These are phyloP conservation scores for Lepidopterella palustris DNA, from an alignment of 495 filamentous ascomycete species.

Conservation along the genomic window DNA sequence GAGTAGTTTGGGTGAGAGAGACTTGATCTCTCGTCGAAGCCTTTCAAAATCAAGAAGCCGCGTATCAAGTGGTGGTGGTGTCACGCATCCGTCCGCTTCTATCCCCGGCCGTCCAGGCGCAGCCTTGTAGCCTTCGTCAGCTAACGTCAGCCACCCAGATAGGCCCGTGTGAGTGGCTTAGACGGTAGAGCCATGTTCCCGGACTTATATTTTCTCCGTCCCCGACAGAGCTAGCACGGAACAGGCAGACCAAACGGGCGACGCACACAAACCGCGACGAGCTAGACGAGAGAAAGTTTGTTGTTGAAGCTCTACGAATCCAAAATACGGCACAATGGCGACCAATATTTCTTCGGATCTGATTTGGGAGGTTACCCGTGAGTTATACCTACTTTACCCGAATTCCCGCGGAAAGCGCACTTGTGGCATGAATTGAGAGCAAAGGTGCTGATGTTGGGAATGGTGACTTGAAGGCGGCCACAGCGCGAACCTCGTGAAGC, in stretches of 20 bases:
- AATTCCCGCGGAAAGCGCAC: neutral
- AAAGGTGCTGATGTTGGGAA: constrained; percentile 9
- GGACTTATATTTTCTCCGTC: neutral
- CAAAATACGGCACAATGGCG: constrained; percentile 15
- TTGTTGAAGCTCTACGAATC: neutral
- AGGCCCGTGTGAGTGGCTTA: too few relatives aligned
- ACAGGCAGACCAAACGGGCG: neutral
- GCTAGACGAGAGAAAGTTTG: neutral
- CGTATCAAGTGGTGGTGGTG: neutral
- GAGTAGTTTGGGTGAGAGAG: neutral
- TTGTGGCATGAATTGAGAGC: neutral
- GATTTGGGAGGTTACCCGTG: constrained; percentile 87
- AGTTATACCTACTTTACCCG: constrained; percentile 36
- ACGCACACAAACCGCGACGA: neutral
- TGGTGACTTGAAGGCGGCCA: constrained; percentile 69
- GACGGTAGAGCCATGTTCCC: neutral
- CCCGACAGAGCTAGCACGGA: neutral
- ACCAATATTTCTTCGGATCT: constrained; percentile 73
- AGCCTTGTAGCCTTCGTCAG: too few relatives aligned
- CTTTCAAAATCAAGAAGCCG: neutral
- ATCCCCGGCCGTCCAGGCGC: neutral
- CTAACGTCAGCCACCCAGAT: constrained; percentile 3
- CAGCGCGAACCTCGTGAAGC: constrained; percentile 86
- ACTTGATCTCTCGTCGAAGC: neutral
- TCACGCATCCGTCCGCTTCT: neutral